phyloP scores from a whole-genome alignment of 2,329 filamentous ascomycete species.

The Delphinella strobiligena region DNA sequence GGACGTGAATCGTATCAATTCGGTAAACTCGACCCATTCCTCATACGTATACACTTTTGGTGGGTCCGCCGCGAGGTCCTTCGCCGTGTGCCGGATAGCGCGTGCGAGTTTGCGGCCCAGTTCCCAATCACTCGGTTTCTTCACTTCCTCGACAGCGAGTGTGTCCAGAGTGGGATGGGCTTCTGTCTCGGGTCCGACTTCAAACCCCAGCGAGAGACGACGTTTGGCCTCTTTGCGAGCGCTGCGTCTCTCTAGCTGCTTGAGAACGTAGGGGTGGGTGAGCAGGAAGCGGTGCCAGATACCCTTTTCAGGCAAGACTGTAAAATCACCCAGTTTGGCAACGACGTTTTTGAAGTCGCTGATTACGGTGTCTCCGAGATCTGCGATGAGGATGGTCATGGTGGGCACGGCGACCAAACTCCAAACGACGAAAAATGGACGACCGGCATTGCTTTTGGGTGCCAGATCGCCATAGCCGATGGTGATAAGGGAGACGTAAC shows the following conservation, averaged over 20 bases:
- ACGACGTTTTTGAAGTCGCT: constrained; percentile 51
- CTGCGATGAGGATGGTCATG: constrained; percentile 75
- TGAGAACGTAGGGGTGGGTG: constrained; percentile 31
- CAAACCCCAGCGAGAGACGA: constrained; percentile 37
- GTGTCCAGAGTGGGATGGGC: constrained; percentile 27
- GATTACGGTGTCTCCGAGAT: constrained; percentile 76
- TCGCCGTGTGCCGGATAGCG: constrained; percentile 55
- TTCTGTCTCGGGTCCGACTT: constrained; percentile 24
- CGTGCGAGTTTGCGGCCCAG: constrained; percentile 52
- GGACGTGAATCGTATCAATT: constrained; percentile 52
- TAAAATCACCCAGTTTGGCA: constrained; percentile 50
- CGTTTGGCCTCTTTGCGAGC: constrained; percentile 16
- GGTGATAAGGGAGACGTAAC: constrained; percentile 70
- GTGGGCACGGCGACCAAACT: constrained; percentile 73
- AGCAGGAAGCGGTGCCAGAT: constrained; percentile 41
- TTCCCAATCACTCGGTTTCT: constrained; percentile 40
- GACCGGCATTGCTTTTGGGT: constrained; percentile 64
- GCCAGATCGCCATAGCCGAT: constrained; percentile 78
- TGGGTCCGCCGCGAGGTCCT: constrained; percentile 47
- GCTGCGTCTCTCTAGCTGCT: constrained; percentile 25
- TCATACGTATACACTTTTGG: constrained; percentile 63
- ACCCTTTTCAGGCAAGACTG: constrained; percentile 50
- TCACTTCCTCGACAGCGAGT: constrained; percentile 30
- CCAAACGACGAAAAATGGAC: constrained; percentile 91
- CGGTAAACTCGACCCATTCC: constrained; percentile 77